Evolutionary conservation across 2,329 filamentous ascomycete genomes (phyloP).

Genomic region (Fusarium sterilihyphosum): DNA sequence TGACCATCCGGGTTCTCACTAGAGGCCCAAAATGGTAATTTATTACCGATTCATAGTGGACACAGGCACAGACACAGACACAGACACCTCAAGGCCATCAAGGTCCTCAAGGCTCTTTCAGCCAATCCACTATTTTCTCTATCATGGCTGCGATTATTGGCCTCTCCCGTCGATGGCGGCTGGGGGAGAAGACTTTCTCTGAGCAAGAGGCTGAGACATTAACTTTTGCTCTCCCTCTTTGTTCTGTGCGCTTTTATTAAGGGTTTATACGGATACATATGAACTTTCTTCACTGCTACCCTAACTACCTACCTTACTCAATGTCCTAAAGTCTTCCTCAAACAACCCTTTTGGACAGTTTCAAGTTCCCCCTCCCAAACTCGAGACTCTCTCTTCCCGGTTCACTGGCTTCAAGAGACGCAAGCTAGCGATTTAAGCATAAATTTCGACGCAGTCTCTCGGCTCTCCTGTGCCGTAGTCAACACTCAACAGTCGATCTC

Average conservation of each 20-base stretch:
- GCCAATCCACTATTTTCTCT: conserved; percentile 25
- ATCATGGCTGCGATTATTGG: conserved; percentile 9
- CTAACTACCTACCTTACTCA: background rate
- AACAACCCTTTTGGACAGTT: conserved; percentile 20
- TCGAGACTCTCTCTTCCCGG: background rate
- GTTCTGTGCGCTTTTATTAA: background rate
- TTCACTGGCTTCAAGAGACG: background rate
- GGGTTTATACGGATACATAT: background rate
- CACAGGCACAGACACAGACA: background rate
- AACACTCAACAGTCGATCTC: background rate
- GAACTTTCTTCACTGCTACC: background rate
- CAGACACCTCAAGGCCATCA: conserved; percentile 9
- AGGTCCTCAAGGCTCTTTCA: conserved; percentile 38
- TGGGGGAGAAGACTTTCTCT: conserved; percentile 5
- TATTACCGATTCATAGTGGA: conserved; percentile 19
- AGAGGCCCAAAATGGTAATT: conserved; percentile 25
- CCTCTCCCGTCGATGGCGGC: background rate
- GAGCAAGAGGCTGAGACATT: conserved; percentile 32
- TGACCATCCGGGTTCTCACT: conserved; percentile 38
- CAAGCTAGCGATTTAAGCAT: conserved; percentile 21
- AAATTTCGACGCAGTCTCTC: conserved; percentile 6
- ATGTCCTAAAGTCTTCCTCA: background rate
- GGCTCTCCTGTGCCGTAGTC: conserved; percentile 7
- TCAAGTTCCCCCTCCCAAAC: background rate
- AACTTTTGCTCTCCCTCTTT: conserved; percentile 9